These are phyloP conservation scores for Fusarium sp. DNA, from an alignment of 2,329 filamentous ascomycete species.

Conservation along the genomic window DNA sequence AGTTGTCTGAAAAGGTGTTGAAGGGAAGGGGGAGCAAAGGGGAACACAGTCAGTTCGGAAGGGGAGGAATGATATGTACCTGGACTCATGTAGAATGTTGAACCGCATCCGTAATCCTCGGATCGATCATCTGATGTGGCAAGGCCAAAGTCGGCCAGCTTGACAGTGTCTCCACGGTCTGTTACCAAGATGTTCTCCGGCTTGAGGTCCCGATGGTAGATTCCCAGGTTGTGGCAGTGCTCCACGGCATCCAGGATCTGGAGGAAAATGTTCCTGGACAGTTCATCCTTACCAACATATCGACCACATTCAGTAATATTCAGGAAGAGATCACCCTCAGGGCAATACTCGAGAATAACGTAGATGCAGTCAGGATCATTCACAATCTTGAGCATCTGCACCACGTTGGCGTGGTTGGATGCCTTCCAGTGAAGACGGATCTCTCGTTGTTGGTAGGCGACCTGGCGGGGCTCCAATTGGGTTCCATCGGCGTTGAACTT, in stretches of 20 bases:
- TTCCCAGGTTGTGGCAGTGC: conserved; percentile 91
- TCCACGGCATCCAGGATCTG: conserved; percentile 97
- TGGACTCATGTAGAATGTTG: conserved; percentile 99
- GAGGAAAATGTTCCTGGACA: conserved; percentile 89
- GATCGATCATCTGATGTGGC: conserved; percentile 87
- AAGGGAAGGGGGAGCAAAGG: conserved; percentile 4
- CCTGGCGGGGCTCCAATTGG: conserved; percentile 84
- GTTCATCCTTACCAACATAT: conserved; percentile 91
- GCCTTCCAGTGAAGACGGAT: conserved; percentile 92
- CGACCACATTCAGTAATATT: conserved; percentile 97
- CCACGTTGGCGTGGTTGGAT: conserved; percentile 90
- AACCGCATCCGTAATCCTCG: conserved; percentile 96
- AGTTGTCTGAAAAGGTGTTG: conserved; percentile 39
- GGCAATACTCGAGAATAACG: conserved; percentile 96
- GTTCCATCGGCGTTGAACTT: conserved; percentile 81
- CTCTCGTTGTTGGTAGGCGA: conserved; percentile 91
- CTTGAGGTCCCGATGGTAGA: conserved; percentile 98
- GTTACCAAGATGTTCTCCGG: conserved; percentile 97
- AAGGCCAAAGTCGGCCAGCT: conserved; percentile 97
- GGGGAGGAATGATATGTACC: conserved; percentile 68
- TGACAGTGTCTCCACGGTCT: conserved; percentile 88
- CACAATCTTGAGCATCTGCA: conserved; percentile 93
- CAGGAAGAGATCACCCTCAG: conserved; percentile 95
- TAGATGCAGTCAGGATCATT: conserved; percentile 93
- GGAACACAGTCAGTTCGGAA: conserved; percentile 21